phyloP scores from a whole-genome alignment of 257 asterid species.

The Euphrasia confusa region DNA sequence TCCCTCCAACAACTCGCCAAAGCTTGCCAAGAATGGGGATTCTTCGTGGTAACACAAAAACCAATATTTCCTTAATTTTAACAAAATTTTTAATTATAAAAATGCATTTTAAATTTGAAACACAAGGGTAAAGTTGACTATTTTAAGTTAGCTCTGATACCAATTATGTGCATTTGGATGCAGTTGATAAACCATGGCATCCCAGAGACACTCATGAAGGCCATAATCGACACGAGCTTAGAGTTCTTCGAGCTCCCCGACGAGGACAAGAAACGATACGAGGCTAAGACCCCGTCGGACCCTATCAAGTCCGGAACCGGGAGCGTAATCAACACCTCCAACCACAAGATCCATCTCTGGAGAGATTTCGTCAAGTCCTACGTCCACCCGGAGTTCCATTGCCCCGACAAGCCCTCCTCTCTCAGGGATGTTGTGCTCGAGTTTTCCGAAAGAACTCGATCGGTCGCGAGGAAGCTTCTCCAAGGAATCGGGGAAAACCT shows the following conservation, averaged over 20 bases:
- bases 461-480: slow-evolving; percentile 25
- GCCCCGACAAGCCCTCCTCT: slow-evolving; percentile 14
- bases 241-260: slow-evolving; percentile 28
- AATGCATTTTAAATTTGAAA: too few relatives aligned
- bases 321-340: slow-evolving; percentile 20
- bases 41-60: slow-evolving; percentile 49
- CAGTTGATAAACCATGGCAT: slow-evolving; percentile 29
- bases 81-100: too few relatives aligned
- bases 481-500: slow-evolving; percentile 27
- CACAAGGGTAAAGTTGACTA: too few relatives aligned
- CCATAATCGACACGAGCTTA: slow-evolving; percentile 20
- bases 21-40: slow-evolving; percentile 57
- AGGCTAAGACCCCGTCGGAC: slow-evolving; percentile 30
- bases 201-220: slow-evolving; percentile 23
- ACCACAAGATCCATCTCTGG: slow-evolving; percentile 33
- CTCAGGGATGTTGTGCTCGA: slow-evolving; percentile 25
- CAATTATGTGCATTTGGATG: too few relatives aligned
- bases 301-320: slow-evolving; percentile 35
- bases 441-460: slow-evolving; percentile 27
- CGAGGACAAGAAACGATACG: slow-evolving; percentile 27
- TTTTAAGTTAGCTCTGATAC: too few relatives aligned
- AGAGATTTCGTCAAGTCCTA: slow-evolving; percentile 39
- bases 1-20: slow-evolving; percentile 29
- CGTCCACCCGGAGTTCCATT: slow-evolving; percentile 39
- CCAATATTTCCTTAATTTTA: too few relatives aligned